Evolutionary conservation across 1,139 yeast species (phyloP).

Genomic region (Martiniozyma asiatica): DNA sequence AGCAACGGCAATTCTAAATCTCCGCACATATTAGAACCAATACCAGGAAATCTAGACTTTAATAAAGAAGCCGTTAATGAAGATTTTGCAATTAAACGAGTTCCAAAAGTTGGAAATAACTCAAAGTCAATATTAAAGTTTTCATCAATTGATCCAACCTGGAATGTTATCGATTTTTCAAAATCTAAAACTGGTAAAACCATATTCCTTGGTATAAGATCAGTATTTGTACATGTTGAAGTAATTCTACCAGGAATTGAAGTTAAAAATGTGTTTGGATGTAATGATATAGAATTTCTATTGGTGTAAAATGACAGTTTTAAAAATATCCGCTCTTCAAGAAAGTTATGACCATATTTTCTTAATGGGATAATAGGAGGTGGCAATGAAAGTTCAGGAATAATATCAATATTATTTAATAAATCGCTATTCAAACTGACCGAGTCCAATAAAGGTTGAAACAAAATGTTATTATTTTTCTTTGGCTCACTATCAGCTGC

Average conservation of each 20-base stretch:
- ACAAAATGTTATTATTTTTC: no score
- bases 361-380: conserved; percentile 93
- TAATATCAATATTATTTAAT: conserved; percentile 42
- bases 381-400: conserved; percentile 85
- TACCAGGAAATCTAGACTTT: conserved; percentile 28
- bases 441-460: no score
- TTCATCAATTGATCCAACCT: conserved; percentile 67
- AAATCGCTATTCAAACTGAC: no score
- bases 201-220: conserved; percentile 77
- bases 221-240: conserved; percentile 52
- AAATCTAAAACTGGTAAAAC: conserved; percentile 68
- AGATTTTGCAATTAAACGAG: conserved; percentile 80
- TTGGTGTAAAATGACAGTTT: conserved; percentile 61
- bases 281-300: conserved; percentile 44
- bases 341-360: conserved; percentile 88
- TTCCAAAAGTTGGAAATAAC: conserved; percentile 88
- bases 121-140: conserved; percentile 74
- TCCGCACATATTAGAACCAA: conserved; percentile 26
- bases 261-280: conserved; percentile 31
- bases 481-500: no score
- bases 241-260: conserved; percentile 59
- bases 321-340: conserved; percentile 77
- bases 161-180: conserved; percentile 69
- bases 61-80: conserved; percentile 33
- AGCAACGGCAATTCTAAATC: conserved; percentile 59